Evolutionary conservation across 164 flowering plant species (phyloP).

Genomic region (Akebia trifoliata): DNA sequence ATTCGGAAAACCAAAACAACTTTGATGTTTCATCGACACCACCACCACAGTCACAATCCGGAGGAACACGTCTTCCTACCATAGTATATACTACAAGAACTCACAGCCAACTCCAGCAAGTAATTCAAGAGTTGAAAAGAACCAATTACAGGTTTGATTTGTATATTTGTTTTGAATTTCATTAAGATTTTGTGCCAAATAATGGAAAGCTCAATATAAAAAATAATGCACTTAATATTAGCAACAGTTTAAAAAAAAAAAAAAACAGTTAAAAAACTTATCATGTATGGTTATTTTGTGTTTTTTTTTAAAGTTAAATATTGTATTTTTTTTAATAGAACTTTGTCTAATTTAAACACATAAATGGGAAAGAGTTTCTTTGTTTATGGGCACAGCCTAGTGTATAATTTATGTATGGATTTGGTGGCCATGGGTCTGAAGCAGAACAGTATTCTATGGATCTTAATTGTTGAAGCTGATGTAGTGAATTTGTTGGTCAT

Average conservation of each 20-base stretch:
- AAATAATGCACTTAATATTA: no score
- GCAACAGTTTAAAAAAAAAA: no score
- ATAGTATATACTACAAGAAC: slow-evolving; percentile 87
- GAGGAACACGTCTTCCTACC: slow-evolving; percentile 35
- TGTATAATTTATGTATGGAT: no score
- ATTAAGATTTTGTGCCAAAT: background rate
- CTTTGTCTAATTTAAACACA: no score
- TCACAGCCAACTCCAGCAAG: slow-evolving; percentile 95
- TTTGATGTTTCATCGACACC: slow-evolving; percentile 15
- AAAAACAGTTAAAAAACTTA: no score
- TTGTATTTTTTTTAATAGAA: no score
- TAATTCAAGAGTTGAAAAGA: slow-evolving; percentile 81
- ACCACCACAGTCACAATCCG: slow-evolving; percentile 24
- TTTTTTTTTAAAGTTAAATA: no score
- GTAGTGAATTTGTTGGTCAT: background rate
- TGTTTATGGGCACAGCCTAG: no score
- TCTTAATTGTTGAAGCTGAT: background rate
- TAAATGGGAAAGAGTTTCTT: no score
- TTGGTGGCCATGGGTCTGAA: background rate
- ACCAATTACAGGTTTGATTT: slow-evolving; percentile 68
- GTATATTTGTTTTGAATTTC: background rate
- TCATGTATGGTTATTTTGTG: no score
- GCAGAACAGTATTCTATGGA: background rate
- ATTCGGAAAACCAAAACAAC: slow-evolving; percentile 9
- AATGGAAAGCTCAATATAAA: no score